Evolutionary conservation across 2,329 filamentous ascomycete species (phyloP).

Genomic region (Aspergillus thermomutatus): DNA sequence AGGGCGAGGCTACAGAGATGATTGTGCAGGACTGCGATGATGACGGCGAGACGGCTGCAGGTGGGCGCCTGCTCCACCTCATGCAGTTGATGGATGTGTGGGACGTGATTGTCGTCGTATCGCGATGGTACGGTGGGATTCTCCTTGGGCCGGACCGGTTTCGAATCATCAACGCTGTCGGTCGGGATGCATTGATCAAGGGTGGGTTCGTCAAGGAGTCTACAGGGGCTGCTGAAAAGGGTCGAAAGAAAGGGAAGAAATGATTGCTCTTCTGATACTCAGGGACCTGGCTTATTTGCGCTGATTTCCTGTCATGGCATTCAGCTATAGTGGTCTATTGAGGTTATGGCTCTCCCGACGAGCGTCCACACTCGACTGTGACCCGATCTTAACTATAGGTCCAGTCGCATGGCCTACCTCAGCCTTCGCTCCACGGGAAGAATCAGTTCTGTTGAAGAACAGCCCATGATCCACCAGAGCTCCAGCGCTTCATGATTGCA

Average conservation of each 20-base stretch:
- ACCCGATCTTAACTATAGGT: no score
- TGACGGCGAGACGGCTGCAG: slow-evolving; percentile 91
- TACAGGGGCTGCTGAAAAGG: slow-evolving; percentile 43
- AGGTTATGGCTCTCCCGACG: background rate
- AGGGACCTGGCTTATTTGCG: background rate
- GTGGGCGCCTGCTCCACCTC: slow-evolving; percentile 77
- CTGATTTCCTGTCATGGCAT: background rate
- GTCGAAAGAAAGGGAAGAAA: slow-evolving; percentile 52
- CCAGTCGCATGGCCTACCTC: no score
- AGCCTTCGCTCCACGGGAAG: no score
- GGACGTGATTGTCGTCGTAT: slow-evolving; percentile 90
- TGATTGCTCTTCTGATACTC: slow-evolving; percentile 13
- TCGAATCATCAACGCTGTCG: slow-evolving; percentile 80
- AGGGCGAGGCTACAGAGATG: slow-evolving; percentile 43
- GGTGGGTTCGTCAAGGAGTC: slow-evolving; percentile 66
- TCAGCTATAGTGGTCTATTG: background rate
- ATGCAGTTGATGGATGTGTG: slow-evolving; percentile 95
- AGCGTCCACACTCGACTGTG: no score
- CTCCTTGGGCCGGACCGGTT: slow-evolving; percentile 87
- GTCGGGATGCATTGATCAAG: slow-evolving; percentile 77
- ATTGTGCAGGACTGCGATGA: slow-evolving; percentile 89
- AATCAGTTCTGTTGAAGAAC: background rate
- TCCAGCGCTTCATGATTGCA: background rate
- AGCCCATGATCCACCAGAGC: background rate
- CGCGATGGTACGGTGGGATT: slow-evolving; percentile 91